Base-by-base conservation (phyloP, 2,329 filamentous ascomycete species). In the Aspergillus costaricaensis region DNA sequence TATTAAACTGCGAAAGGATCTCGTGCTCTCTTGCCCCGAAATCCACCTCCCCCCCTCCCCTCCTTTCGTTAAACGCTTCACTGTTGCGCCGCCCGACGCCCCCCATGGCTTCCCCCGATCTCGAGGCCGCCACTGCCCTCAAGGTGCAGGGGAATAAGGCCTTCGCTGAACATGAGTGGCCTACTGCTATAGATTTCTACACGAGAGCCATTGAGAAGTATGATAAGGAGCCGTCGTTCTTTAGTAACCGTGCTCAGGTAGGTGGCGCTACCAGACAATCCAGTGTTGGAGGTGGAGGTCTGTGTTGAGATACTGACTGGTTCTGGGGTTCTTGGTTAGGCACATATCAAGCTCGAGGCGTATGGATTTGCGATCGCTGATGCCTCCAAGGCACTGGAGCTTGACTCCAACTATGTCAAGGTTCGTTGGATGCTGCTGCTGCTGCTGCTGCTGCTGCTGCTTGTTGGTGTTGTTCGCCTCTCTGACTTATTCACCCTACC, bases 61-160 rank as follows among this genome's bases (percentile, higher is more conserved):
- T 30, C 48, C 36, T 25, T 55, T 52, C 43, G 8, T 23, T 54
- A 15, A 54, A 43, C 23, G 36, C 48, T 23, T 52, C 25, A 27
- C 41, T 48, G 9, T 14, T 54, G 32, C 36, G 41, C 53, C 55
- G 51, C 9, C 30, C 30, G 9, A 10, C 30, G 30, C 4, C 10
- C 30, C 30, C 10, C 10, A 80, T 80, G 77, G 76, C 77, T 65
- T 75, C 77, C 55, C 62, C 77, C 55, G 77, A 79, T 55, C 67
- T 74, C 70, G 88, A 91, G 75, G 87, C 91, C 76, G 94, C 94
- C 55, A 85, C 88, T 68, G 90, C 89, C 73, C 82, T 96, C 69
- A 99, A 99, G 82, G 90, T 96, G 77, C 86, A 96, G 78, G 95
- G 95, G 75, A 99, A 99, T 80, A 91, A 93, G 73, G 92, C 92